Percentiles rank a stretch among this genome's conserved stretches.
Conservation (phyloP, 257 asterid genomes). For the Solanum chilense region DNA sequence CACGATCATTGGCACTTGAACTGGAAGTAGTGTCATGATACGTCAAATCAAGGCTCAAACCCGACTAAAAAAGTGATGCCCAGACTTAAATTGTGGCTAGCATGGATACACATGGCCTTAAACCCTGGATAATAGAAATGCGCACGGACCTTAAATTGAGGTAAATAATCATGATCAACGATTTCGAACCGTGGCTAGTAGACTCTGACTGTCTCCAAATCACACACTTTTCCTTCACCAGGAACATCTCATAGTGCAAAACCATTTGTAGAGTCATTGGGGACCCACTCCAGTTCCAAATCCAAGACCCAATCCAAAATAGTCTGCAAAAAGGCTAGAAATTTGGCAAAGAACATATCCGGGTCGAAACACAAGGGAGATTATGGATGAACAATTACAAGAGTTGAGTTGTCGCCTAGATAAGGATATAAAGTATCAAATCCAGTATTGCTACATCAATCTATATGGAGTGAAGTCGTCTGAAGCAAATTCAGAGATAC, state of each 20-base stretch:
- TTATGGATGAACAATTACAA: neutral
- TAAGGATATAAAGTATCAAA: too few relatives aligned
- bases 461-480: rapidly evolving
- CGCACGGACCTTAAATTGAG: neutral
- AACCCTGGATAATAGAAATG: neutral
- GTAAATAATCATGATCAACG: neutral
- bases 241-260: neutral
- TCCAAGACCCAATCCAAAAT: neutral
- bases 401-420: neutral
- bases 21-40: too few relatives aligned
- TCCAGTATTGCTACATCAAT: neutral
- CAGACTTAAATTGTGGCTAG: neutral
- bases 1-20: too few relatives aligned
- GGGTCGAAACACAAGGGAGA: neutral
- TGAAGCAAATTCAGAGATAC: too few relatives aligned
- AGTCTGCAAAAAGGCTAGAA: neutral
- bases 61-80: neutral
- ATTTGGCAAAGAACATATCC: neutral
- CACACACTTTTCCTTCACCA: rapidly evolving
- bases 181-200: neutral
- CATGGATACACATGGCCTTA: neutral
- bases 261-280: too few relatives aligned
- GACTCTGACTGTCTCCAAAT: neutral
- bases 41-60: too few relatives aligned
- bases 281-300: neutral